Conservation (phyloP, 441 rosid species). For the Bruguiera hainesii region DNA sequence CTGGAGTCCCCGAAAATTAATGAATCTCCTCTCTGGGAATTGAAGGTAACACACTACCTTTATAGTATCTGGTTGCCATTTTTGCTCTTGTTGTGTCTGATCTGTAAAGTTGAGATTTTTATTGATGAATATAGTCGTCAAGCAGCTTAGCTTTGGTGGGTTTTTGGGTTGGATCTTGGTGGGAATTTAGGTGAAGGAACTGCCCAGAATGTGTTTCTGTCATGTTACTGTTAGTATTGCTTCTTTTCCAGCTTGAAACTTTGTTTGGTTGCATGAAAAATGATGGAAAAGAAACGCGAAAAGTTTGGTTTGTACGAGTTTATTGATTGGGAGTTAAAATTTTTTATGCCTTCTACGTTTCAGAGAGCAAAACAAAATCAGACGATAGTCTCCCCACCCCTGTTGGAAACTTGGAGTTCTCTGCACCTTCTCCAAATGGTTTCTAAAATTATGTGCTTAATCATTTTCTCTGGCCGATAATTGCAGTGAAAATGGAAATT, state of each 20-base stretch:
- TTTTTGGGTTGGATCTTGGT: background rate
- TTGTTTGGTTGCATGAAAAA: slow-evolving; percentile 20
- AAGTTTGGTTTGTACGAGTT: background rate
- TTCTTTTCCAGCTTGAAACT: slow-evolving; percentile 9
- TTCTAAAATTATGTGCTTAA: background rate
- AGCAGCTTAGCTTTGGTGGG: background rate
- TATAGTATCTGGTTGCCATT: background rate
- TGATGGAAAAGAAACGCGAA: background rate
- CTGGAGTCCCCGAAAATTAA: slow-evolving; percentile 7
- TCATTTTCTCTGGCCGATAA: slow-evolving; percentile 15
- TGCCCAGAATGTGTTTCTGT: background rate
- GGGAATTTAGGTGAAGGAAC: background rate
- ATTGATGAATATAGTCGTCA: background rate
- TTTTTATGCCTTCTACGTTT: background rate
- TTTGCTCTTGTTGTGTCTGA: slow-evolving; percentile 1
- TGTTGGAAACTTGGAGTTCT: background rate
- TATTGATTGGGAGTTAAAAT: background rate
- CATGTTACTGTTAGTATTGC: background rate
- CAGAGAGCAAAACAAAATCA: slow-evolving; percentile 6
- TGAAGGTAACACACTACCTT: slow-evolving; percentile 25
- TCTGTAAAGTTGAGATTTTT: background rate
- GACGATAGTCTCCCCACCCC: background rate
- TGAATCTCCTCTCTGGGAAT: slow-evolving; percentile 24
- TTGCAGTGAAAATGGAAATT: slow-evolving; percentile 46
- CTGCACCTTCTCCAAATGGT: background rate